Evolutionary conservation across 306 rosid genomes (phyloP).

Genomic region (Arachis hypogaea): DNA sequence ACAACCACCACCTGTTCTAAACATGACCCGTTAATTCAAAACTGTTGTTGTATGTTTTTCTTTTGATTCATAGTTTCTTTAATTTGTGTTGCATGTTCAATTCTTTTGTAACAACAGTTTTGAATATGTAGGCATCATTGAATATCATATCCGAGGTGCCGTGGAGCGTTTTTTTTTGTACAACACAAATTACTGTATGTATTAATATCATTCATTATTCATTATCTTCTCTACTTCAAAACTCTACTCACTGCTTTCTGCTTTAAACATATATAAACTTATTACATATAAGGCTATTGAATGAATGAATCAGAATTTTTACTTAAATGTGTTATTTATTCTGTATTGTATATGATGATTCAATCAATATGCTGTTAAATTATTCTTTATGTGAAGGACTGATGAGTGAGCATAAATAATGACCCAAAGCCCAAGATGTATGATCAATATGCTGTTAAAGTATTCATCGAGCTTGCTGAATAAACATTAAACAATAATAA

Average conservation of each 20-base stretch:
- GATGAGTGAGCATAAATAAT: background rate
- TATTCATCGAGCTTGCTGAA: background rate
- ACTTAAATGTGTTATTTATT: too few relatives aligned
- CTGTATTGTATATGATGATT: too few relatives aligned
- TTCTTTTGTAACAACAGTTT: background rate
- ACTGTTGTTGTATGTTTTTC: too few relatives aligned
- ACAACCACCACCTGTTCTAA: constrained; percentile 25
- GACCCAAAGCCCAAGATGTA: background rate
- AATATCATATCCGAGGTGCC: background rate
- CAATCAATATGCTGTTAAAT: background rate
- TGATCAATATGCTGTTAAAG: background rate
- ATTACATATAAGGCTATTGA: background rate
- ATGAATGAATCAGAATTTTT: too few relatives aligned
- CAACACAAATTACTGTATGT: too few relatives aligned
- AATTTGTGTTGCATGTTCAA: background rate
- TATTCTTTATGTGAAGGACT: background rate
- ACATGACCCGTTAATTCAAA: constrained; percentile 31
- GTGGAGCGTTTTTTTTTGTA: too few relatives aligned
- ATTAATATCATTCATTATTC: too few relatives aligned
- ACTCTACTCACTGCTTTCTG: too few relatives aligned
- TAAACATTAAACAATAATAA: background rate
- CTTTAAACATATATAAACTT: too few relatives aligned
- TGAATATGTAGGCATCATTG: background rate
- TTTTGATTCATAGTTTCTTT: background rate
- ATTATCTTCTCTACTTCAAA: too few relatives aligned